A percentile compares a stretch with the other conserved stretches of the same genome.
These are phyloP conservation scores for Musa balbisiana DNA, from an alignment of 202 grass and related monocot species.

Conservation along the genomic window DNA sequence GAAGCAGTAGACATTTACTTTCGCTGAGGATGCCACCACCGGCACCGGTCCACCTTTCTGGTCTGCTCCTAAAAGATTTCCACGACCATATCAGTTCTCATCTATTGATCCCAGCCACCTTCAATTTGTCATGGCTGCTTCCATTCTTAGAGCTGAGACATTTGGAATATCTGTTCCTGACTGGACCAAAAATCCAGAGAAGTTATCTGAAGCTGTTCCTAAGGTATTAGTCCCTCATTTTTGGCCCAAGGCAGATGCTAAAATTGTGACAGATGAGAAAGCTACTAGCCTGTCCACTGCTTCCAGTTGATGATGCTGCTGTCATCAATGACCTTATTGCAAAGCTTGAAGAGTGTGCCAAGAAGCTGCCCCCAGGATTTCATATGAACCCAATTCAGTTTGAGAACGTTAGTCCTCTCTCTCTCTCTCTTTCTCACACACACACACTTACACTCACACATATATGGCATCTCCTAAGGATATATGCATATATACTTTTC, in stretches of 20 bases:
- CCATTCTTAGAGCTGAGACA: slow-evolving; percentile 57
- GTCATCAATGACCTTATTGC: slow-evolving; percentile 53
- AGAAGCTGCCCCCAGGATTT: slow-evolving; percentile 50
- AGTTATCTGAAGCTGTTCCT: slow-evolving; percentile 36
- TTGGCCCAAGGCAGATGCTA: slow-evolving; percentile 49
- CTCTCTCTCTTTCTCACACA: not conserved
- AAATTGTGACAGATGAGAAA: slow-evolving; percentile 58
- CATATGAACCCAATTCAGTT: slow-evolving; percentile 68
- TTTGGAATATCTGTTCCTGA: slow-evolving; percentile 60
- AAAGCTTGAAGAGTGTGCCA: slow-evolving; percentile 52
- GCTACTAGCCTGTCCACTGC: slow-evolving; percentile 33
- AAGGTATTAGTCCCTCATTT: slow-evolving; percentile 54
- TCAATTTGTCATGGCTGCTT: slow-evolving; percentile 60
- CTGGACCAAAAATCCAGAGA: slow-evolving; percentile 40
- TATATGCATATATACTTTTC: too few species aligned
- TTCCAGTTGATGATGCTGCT: slow-evolving; percentile 48
- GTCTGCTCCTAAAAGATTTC: slow-evolving; percentile 86
- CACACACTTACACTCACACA: too few species aligned
- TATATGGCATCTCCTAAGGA: too few species aligned
- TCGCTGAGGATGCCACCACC: slow-evolving; percentile 66
- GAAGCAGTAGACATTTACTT: slow-evolving; percentile 74
- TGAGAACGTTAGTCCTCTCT: not conserved
- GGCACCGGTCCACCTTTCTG: slow-evolving; percentile 64
- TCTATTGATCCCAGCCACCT: slow-evolving; percentile 44
- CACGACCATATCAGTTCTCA: slow-evolving; percentile 51